Conservation (phyloP, 176 grass and related monocot genomes). For the Raddia guianensis region DNA sequence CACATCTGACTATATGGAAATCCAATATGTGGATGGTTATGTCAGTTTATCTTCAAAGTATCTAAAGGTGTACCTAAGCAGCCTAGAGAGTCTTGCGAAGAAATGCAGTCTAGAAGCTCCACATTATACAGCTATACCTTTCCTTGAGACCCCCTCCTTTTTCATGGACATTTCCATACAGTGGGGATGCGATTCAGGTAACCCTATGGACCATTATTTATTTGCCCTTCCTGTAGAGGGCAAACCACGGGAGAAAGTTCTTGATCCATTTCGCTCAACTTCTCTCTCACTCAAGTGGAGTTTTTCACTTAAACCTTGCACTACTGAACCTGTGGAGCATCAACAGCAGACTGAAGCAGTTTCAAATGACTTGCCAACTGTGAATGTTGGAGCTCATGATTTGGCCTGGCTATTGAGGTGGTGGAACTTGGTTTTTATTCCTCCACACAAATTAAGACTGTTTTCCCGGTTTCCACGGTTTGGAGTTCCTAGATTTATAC, state of each 20-base stretch:
- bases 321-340: conserved; percentile 37
- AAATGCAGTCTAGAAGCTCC: conserved; percentile 76
- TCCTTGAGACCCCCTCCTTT: conserved; percentile 71
- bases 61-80: conserved; percentile 70
- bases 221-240: conserved; percentile 85
- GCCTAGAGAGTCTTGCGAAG: conserved; percentile 71
- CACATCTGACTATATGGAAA: conserved; percentile 71
- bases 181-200: conserved; percentile 93
- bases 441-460: conserved; percentile 92
- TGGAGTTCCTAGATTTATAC: conserved; percentile 83
- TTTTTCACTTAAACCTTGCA: conserved; percentile 82
- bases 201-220: conserved; percentile 89
- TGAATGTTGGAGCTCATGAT: conserved; percentile 84
- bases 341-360: conserved; percentile 33
- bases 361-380: conserved; percentile 58
- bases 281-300: conserved; percentile 93
- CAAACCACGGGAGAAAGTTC: conserved; percentile 71
- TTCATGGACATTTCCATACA: conserved; percentile 86
- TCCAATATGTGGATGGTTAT: conserved; percentile 84
- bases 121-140: conserved; percentile 62
- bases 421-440: conserved; percentile 83
- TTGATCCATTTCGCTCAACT: conserved; percentile 93
- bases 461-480: conserved; percentile 97
- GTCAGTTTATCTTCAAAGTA: conserved; percentile 66
- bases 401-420: conserved; percentile 81